A percentile compares a stretch with the other conserved stretches of the same genome.
These are phyloP conservation scores for Ceratobasidium sp. DNA, from an alignment of 1,284 basidiomycete genomes.

Conservation along the genomic window DNA sequence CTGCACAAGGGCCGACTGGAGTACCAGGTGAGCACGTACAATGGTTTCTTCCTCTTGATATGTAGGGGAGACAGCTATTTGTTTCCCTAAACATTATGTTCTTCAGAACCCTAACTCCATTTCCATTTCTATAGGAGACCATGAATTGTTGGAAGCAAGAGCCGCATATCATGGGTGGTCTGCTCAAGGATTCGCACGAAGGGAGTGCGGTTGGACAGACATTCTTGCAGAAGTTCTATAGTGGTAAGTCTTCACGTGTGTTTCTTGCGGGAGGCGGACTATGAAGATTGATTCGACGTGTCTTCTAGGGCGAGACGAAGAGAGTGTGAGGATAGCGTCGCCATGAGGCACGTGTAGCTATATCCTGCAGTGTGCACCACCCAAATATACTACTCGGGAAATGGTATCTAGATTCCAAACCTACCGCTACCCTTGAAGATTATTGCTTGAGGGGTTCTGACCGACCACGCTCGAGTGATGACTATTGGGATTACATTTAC, in stretches of 20 bases:
- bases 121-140: conserved; percentile 64
- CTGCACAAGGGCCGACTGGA: conserved; percentile 90
- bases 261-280: neutral
- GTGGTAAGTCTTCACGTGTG: conserved; percentile 67
- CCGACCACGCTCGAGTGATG: neutral
- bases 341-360: neutral
- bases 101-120: neutral
- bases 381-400: neutral
- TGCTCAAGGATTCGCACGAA: conserved; percentile 64
- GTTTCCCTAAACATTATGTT: neutral
- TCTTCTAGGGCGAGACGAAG: conserved; percentile 50
- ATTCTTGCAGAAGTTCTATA: conserved; percentile 88
- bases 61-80: conserved; percentile 40
- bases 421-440: neutral
- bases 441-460: neutral
- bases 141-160: conserved; percentile 94
- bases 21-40: conserved; percentile 73
- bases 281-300: neutral
- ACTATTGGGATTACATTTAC: conserved; percentile 37
- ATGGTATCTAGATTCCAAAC: neutral
- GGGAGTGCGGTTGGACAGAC: conserved; percentile 66
- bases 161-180: conserved; percentile 78
- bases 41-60: neutral
- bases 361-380: neutral
- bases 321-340: conserved; percentile 39